Conservation (phyloP, 805 yeast genomes). For the Metschnikowia sp. region DNA sequence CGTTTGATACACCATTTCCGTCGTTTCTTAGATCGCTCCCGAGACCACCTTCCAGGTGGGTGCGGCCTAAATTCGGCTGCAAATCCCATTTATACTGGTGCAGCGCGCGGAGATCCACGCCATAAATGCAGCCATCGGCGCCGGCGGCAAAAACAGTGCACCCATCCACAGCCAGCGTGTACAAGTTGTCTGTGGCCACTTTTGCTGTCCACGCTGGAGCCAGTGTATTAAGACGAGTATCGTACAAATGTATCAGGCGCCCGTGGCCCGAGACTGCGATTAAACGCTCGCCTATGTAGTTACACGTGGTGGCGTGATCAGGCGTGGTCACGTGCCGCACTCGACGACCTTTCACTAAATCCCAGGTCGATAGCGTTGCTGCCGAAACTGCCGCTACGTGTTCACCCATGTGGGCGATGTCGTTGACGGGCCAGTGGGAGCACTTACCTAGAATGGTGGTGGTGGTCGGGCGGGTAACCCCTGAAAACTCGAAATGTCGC, state of each 20-base stretch:
- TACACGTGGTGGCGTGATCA: slow-evolving; percentile 11
- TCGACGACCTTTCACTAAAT: slow-evolving; percentile 12
- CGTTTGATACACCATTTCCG: neutral
- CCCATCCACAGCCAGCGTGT: slow-evolving; percentile 13
- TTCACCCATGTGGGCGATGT: slow-evolving; percentile 4
- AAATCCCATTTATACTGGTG: slow-evolving; percentile 3
- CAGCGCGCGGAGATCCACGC: slow-evolving; percentile 17
- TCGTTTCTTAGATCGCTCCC: neutral
- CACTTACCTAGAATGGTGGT: slow-evolving; percentile 16
- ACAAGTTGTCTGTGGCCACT: slow-evolving; percentile 15
- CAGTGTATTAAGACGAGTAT: slow-evolving; percentile 5
- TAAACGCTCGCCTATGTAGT: slow-evolving; percentile 6
- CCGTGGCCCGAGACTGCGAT: slow-evolving; percentile 18
- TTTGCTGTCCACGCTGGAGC: slow-evolving; percentile 11
- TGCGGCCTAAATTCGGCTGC: slow-evolving; percentile 3
- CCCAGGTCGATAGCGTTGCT: slow-evolving; percentile 15
- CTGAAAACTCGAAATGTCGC: neutral
- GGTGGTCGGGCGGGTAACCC: slow-evolving; percentile 1
- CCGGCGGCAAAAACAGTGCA: slow-evolving; percentile 12
- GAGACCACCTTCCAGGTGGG: neutral
- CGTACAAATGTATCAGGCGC: slow-evolving; percentile 15
- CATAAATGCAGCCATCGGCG: slow-evolving; percentile 17
- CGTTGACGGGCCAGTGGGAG: slow-evolving; percentile 14
- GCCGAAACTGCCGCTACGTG: slow-evolving; percentile 13
- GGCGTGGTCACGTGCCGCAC: slow-evolving; percentile 10